Base-by-base conservation (phyloP, 768 basidiomycete genomes). In the Udeniomyces megalosporus region DNA sequence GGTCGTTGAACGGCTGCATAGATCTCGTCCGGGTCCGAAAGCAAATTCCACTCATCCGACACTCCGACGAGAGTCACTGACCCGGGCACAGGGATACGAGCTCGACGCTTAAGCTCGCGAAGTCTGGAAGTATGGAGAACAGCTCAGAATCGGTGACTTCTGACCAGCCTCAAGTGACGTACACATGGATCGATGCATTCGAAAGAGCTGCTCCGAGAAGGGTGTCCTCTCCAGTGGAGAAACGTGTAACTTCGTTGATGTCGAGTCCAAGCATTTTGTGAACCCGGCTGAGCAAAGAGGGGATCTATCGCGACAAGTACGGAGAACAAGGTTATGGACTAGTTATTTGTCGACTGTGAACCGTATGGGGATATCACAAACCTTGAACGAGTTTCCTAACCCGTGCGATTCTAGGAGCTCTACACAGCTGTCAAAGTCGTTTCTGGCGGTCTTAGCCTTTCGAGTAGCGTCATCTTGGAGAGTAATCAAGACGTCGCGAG, bases 41-140 rank as follows among this genome's bases (percentile, higher is more conserved):
- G 73, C 35, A 70, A 75, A 69, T 76, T 83, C 1, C 86, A 86
- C 72, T 89, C 86, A 67, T 91, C 88, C 3, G 86, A 84, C 10
- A 90, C 79, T 0, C 89, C 88, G 12, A 88, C 84, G 0, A 91
- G 77, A 29, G 82, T 76, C 62, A 81, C 81, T 64, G 82, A 82
- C 0, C 81, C 74, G 0, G 82, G 82, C 11, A 91, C 78, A 3
- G 78, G 80, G 29, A 91, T 85, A 10, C 86, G 77, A 0, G 88
- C 88, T 44, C 77, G 75, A 67, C 86, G 81, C 67, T 89, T 89
- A 68, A 90, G 80, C 46, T 81, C 81, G 5, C 86, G 78, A 45
- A 90, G 73, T n/a, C n/a, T n/a, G n/a, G n/a, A n/a, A n/a, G n/a
- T n/a, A n/a, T n/a, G n/a, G n/a, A n/a, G n/a, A n/a, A n/a, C n/a